Conservation (phyloP, 306 rosid species). For the Acacia acuminata region DNA sequence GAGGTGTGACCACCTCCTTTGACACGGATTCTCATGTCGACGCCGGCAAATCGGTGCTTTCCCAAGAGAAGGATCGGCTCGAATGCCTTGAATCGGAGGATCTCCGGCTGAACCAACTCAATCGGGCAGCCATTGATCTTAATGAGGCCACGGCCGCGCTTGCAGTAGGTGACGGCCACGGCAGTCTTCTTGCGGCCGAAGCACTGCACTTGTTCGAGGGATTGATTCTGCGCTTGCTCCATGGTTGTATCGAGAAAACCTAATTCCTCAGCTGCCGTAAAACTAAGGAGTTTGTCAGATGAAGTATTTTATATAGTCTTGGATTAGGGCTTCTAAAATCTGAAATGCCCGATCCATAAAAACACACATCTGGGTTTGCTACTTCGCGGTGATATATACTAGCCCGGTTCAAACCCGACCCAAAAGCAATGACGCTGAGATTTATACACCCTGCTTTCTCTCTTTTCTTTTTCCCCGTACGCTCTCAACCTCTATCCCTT, state of each 20-base stretch:
- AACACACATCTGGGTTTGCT: background rate
- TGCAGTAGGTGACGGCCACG: conserved; percentile 88
- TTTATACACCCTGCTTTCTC: too few relatives aligned
- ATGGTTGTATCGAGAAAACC: conserved; percentile 15
- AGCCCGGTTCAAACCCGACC: background rate
- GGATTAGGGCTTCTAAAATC: background rate
- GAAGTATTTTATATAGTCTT: background rate
- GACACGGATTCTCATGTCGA: conserved; percentile 85
- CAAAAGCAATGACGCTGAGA: background rate
- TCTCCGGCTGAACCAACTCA: conserved; percentile 81
- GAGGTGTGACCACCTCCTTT: conserved; percentile 89
- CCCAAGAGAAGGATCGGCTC: conserved; percentile 85
- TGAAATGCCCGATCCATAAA: background rate
- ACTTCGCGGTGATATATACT: background rate
- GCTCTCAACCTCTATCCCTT: too few relatives aligned
- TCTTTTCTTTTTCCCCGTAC: too few relatives aligned
- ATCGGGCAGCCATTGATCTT: conserved; percentile 90
- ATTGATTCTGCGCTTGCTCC: conserved; percentile 44
- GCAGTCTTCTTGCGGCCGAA: conserved; percentile 93
- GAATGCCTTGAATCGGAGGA: conserved; percentile 81
- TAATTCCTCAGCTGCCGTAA: background rate
- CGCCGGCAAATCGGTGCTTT: conserved; percentile 65
- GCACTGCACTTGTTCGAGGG: conserved; percentile 68
- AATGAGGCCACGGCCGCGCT: conserved; percentile 81
- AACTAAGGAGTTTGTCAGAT: accelerated